Evolutionary conservation across 1,284 basidiomycete species (phyloP), one percentile per base, ranked within the genome.

Genomic region (Ustilago nuda): DNA sequence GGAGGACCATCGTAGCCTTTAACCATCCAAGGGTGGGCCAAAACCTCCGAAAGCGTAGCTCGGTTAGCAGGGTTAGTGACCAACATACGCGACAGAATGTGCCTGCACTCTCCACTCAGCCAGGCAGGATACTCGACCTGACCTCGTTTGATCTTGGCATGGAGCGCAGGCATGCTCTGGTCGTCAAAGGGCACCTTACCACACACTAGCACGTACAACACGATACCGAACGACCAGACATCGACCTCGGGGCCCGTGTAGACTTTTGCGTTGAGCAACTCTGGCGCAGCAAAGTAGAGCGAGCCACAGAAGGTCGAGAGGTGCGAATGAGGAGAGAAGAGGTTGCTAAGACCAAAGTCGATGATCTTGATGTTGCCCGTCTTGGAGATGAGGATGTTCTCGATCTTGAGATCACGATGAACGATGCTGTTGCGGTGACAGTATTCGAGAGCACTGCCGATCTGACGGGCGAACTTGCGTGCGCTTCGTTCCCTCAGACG

Each of bases 321-420:
- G 83, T 96, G 93, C 46, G 88, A 86, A 27, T 88, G 86, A 2
- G 97, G 96, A 76, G 96, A 92, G 86, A 92, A 98, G n/a, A 99
- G 89, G 86, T 99, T 99, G 33, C 95, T 98, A 11, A 99, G 89
- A 51, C 96, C 96, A 87, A 99, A 99, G 87, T 99, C 96, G 86
- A 99, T 99, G 74, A 99, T 98, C 89, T 99, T 99, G 89, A 98
- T 98, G 87, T 98, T 98, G 13, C 96, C 96, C 1, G 94, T 94
- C 79, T 97, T 95, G 2, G 95, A 98, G 81, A 99, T 98, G 82
- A 99, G 92, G 82, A 99, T 99, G 87, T 98, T 99, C 87, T 99
- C 95, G 84, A 99, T 99, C 89, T 99, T 99, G 76, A 99, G 91
- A 88, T 99, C 94, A 76, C 96, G 92, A 87, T 99, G 97, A 5